These are phyloP conservation scores for Jaltomata sinuosa DNA, from an alignment of 257 asterid species.

Conservation along the genomic window DNA sequence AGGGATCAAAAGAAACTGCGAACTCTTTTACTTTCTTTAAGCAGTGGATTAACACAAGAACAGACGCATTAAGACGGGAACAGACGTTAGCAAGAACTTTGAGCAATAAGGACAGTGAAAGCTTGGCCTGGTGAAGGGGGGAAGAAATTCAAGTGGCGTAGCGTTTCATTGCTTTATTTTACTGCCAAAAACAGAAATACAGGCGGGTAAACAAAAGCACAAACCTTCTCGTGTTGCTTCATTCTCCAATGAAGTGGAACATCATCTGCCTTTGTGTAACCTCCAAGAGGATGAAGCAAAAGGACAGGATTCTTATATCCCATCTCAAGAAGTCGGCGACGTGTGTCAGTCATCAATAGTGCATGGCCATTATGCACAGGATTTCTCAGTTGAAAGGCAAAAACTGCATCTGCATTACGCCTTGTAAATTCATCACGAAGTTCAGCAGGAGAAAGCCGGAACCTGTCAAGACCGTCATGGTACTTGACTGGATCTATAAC, in stretches of 20 bases:
- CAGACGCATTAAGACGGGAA: not conserved
- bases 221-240: conserved; percentile 95
- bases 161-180: not conserved
- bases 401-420: conserved; percentile 86
- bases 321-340: conserved; percentile 81
- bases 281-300: conserved; percentile 83
- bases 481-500: conserved; percentile 66
- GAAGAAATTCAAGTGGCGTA: not conserved
- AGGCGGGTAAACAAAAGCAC: not conserved
- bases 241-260: conserved; percentile 89
- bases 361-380: conserved; percentile 98
- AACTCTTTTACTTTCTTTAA: not conserved
- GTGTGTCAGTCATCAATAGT: conserved; percentile 78
- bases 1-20: not conserved
- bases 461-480: conserved; percentile 66
- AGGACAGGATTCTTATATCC: conserved; percentile 81
- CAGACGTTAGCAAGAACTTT: not conserved
- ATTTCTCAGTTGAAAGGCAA: conserved; percentile 91
- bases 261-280: conserved; percentile 87
- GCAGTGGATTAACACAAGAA: not conserved
- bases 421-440: conserved; percentile 65
- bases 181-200: not conserved
- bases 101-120: not conserved
- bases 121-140: not conserved
- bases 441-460: conserved; percentile 76